Conservation (phyloP, 768 basidiomycete species). For the Hygrophorus russula region DNA sequence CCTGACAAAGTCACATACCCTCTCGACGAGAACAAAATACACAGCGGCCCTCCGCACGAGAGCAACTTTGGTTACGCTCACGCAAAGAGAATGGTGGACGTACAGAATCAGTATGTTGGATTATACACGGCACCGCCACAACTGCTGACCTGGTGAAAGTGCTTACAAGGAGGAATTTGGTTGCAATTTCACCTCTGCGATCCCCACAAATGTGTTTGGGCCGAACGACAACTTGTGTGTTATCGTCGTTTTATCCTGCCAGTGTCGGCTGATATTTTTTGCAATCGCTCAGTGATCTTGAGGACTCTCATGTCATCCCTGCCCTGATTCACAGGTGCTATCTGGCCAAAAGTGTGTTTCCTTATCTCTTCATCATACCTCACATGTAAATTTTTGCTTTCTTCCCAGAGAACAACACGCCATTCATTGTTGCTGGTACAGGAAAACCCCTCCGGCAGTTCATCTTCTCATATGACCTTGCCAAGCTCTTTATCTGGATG, state of each 20-base stretch:
- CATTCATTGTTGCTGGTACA: constrained; percentile 81
- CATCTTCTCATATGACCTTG: constrained; percentile 93
- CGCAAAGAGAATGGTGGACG: constrained; percentile 91
- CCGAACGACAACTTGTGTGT: constrained; percentile 86
- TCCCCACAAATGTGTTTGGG: constrained; percentile 97
- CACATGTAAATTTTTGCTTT: too few species aligned
- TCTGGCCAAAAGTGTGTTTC: constrained; percentile 66
- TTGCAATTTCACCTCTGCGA: constrained; percentile 90
- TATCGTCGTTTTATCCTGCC: background rate
- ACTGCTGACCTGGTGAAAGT: constrained; percentile 24
- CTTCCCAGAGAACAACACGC: constrained; percentile 58
- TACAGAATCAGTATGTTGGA: constrained; percentile 75
- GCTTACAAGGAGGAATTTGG: constrained; percentile 96
- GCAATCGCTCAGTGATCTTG: constrained; percentile 49
- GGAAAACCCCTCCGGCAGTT: constrained; percentile 95
- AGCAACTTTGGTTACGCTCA: constrained; percentile 97
- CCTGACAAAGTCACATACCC: constrained; percentile 93
- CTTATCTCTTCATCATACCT: background rate
- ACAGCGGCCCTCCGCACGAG: constrained; percentile 83
- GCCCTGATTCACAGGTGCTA: constrained; percentile 90
- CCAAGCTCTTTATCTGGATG: constrained; percentile 91
- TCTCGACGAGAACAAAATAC: constrained; percentile 86
- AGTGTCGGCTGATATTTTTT: constrained; percentile 3
- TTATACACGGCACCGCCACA: too few species aligned
- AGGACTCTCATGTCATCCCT: constrained; percentile 90